These are phyloP conservation scores for Elaeis oleifera DNA, from an alignment of 202 grass and related monocot species.

Conservation along the genomic window DNA sequence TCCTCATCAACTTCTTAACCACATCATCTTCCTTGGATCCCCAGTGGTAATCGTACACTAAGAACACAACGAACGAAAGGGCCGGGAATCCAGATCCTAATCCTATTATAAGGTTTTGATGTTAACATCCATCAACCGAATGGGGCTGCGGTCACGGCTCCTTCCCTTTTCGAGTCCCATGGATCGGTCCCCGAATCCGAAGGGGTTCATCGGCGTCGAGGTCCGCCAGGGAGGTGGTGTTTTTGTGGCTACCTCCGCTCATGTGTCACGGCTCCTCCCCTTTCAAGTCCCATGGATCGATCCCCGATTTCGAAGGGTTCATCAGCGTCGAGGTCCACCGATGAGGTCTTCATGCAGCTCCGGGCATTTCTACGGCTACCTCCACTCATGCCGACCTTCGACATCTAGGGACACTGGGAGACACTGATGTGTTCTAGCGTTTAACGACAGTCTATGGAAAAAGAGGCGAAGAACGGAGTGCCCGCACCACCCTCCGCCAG, in stretches of 20 bases:
- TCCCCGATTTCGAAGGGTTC: conserved; percentile 11
- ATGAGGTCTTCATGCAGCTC: conserved; percentile 2
- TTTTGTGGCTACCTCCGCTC: conserved; percentile 34
- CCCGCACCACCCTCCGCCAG: no score
- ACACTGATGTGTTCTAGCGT: no score
- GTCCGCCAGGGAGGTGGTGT: conserved; percentile 7
- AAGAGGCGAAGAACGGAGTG: no score
- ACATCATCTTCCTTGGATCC: conserved; percentile 26
- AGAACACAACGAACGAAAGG: conserved; percentile 27
- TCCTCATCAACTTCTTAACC: conserved; percentile 47
- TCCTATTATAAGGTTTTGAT: conserved; percentile 36
- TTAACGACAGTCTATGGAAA: no score
- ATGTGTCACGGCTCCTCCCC: conserved; percentile 12
- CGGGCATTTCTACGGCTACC: conserved; percentile 32
- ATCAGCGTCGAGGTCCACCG: conserved; percentile 20
- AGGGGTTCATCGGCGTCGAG: conserved; percentile 21
- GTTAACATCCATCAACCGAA: conserved; percentile 42
- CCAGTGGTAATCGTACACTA: conserved; percentile 41
- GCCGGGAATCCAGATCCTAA: conserved; percentile 26
- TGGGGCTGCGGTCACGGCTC: conserved; percentile 36
- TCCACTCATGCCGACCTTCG: conserved; percentile 28
- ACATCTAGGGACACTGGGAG: neutral
- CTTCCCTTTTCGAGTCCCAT: conserved; percentile 17
- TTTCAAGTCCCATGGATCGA: conserved; percentile 22
- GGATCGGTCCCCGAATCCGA: conserved; percentile 14